Evolutionary conservation across 1,284 basidiomycete species (phyloP).

Genomic region (Cryptococcus depauperatus): DNA sequence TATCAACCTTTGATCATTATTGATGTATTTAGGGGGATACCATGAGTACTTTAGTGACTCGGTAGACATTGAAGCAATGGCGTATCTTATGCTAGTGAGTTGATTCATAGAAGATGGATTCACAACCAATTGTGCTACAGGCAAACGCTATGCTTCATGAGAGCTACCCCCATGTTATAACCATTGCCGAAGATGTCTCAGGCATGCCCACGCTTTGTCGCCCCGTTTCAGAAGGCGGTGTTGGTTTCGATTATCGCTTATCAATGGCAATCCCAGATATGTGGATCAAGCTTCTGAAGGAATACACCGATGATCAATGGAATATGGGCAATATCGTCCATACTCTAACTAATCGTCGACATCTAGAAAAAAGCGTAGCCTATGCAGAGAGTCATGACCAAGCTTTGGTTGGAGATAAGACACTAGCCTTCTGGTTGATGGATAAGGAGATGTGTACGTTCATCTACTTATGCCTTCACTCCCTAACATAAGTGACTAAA

Average conservation of each 20-base stretch:
- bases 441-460: constrained; percentile 97
- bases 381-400: constrained; percentile 98
- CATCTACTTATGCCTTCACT: neutral
- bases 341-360: constrained; percentile 81
- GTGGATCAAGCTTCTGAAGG: constrained; percentile 99
- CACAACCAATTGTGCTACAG: constrained; percentile 46
- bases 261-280: constrained; percentile 99
- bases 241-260: constrained; percentile 95
- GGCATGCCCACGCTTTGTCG: constrained; percentile 93
- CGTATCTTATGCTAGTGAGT: constrained; percentile 91
- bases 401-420: constrained; percentile 96
- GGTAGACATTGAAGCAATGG: constrained; percentile 81
- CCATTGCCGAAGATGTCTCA: constrained; percentile 92
- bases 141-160: constrained; percentile 84
- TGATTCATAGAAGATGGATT: neutral
- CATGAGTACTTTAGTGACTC: constrained; percentile 90
- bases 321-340: constrained; percentile 78
- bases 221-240: constrained; percentile 70
- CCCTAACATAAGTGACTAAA: neutral
- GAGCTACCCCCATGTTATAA: constrained; percentile 70
- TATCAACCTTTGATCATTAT: too few species aligned
- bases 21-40: constrained; percentile 61
- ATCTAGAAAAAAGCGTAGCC: constrained; percentile 84
- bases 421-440: constrained; percentile 98
- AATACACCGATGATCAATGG: constrained; percentile 81